phyloP scores from a whole-genome alignment of 805 yeast species.

The Lipomyces oligophaga region DNA sequence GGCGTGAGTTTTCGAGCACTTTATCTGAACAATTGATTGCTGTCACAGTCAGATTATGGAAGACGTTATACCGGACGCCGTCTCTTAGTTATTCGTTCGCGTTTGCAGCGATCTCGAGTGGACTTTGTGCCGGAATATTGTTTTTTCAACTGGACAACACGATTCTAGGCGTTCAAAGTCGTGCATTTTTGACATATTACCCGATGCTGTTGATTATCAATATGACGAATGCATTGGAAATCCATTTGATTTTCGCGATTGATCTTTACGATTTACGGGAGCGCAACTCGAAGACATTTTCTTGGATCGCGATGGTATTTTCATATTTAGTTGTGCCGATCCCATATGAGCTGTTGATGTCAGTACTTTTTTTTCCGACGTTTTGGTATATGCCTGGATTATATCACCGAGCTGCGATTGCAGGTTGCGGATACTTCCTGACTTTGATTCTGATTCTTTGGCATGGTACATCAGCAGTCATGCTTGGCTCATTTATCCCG shows the following conservation, averaged over 20 bases:
- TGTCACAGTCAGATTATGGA: slow-evolving; percentile 48
- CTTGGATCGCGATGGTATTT: slow-evolving; percentile 57
- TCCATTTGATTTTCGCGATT: slow-evolving; percentile 58
- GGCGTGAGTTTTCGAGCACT: slow-evolving; percentile 13
- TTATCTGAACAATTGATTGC: slow-evolving; percentile 41
- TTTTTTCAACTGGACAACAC: slow-evolving; percentile 58
- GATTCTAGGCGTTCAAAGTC: slow-evolving; percentile 53
- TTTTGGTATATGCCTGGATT: slow-evolving; percentile 71
- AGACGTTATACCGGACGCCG: slow-evolving; percentile 66
- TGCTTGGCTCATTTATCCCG: slow-evolving; percentile 41
- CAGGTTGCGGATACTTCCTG: slow-evolving; percentile 44
- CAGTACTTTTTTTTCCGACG: slow-evolving; percentile 59
- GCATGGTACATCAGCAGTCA: slow-evolving; percentile 41
- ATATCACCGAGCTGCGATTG: slow-evolving; percentile 49
- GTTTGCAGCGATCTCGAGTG: slow-evolving; percentile 52
- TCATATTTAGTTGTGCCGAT: slow-evolving; percentile 55
- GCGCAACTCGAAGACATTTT: slow-evolving; percentile 65
- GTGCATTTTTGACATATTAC: slow-evolving; percentile 54
- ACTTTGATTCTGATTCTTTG: slow-evolving; percentile 33
- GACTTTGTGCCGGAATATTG: slow-evolving; percentile 49
- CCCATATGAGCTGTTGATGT: slow-evolving; percentile 55
- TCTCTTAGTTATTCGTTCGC: slow-evolving; percentile 53
- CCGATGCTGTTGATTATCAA: slow-evolving; percentile 51
- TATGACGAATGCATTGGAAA: slow-evolving; percentile 55
- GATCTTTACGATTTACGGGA: slow-evolving; percentile 69